Conservation (phyloP, 106 monocot genomes). For the Hemerocallis citrina region DNA sequence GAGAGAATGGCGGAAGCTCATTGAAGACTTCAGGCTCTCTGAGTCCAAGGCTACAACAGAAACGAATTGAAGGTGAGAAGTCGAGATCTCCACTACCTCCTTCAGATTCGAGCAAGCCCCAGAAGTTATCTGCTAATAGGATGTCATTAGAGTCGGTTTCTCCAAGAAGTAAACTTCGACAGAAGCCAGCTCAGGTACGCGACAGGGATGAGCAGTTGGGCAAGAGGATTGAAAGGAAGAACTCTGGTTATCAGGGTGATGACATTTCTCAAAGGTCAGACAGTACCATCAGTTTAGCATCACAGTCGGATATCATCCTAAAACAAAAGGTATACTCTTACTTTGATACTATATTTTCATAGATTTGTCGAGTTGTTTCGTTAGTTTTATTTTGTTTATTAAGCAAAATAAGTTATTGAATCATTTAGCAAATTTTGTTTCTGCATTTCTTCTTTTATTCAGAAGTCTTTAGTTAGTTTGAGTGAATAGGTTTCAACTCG, state of each 20-base stretch:
- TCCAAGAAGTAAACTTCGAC: conserved; percentile 33
- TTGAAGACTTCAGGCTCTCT: conserved; percentile 19
- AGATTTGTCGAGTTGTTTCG: too few species aligned
- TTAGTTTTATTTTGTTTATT: too few species aligned
- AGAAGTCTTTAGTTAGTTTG: too few species aligned
- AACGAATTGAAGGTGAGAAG: conserved; percentile 23
- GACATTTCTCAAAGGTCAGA: conserved; percentile 29
- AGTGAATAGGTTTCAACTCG: too few species aligned
- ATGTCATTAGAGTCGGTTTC: conserved; percentile 38
- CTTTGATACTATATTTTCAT: too few species aligned
- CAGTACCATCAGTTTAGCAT: conserved; percentile 17
- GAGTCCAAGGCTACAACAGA: conserved; percentile 46
- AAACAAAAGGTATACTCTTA: too few species aligned
- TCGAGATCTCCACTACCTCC: conserved; percentile 16
- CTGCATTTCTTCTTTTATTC: too few species aligned
- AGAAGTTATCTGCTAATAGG: conserved; percentile 11
- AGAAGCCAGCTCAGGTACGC: conserved; percentile 15
- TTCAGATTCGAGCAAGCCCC: conserved; percentile 8
- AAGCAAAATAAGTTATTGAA: too few species aligned
- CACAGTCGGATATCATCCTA: conserved; percentile 26
- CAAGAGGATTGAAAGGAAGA: conserved; percentile 10
- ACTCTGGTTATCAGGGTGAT: conserved; percentile 13
- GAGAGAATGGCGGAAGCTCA: conserved; percentile 18
- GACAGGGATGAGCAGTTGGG: conserved; percentile 10
- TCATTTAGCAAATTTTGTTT: too few species aligned